Conservation (phyloP, 2,329 filamentous ascomycete species). For the Didymella lethalis region DNA sequence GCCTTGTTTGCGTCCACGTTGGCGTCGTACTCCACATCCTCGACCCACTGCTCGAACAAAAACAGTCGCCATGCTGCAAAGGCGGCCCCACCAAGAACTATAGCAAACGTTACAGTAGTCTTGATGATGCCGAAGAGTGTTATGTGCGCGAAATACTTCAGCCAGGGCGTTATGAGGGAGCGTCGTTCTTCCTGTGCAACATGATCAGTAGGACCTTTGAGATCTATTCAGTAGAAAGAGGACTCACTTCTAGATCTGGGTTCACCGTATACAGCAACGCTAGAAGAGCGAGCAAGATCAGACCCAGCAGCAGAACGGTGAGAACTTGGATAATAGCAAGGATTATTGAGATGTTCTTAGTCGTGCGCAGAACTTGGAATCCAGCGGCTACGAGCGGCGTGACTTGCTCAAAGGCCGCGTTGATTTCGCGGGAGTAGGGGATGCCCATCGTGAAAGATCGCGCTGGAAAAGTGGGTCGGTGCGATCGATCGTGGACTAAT, state of each 20-base stretch:
- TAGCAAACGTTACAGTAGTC: constrained; percentile 4
- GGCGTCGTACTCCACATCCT: constrained; percentile 41
- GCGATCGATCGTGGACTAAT: neutral
- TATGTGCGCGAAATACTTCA: constrained; percentile 45
- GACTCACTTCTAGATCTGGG: constrained; percentile 55
- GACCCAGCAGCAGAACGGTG: constrained; percentile 52
- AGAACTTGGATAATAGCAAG: constrained; percentile 59
- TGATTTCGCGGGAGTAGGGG: constrained; percentile 61
- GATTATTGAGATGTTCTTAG: constrained; percentile 59
- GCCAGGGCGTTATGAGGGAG: constrained; percentile 54
- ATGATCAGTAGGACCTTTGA: too few relatives aligned
- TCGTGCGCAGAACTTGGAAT: constrained; percentile 59
- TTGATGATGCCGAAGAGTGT: constrained; percentile 31
- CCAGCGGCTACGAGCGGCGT: constrained; percentile 60
- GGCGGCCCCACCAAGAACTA: constrained; percentile 12
- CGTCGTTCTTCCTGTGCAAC: constrained; percentile 46
- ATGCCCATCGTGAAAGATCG: constrained; percentile 55
- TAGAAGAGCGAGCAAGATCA: constrained; percentile 52
- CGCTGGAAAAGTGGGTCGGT: neutral
- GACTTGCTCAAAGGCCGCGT: constrained; percentile 61
- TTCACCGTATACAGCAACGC: constrained; percentile 57
- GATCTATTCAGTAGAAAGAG: neutral
- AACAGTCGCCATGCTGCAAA: constrained; percentile 31
- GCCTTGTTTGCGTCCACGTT: constrained; percentile 43
- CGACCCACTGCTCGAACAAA: constrained; percentile 33